Conservation (phyloP, 2,329 filamentous ascomycete genomes). For the Alternaria sp. region DNA sequence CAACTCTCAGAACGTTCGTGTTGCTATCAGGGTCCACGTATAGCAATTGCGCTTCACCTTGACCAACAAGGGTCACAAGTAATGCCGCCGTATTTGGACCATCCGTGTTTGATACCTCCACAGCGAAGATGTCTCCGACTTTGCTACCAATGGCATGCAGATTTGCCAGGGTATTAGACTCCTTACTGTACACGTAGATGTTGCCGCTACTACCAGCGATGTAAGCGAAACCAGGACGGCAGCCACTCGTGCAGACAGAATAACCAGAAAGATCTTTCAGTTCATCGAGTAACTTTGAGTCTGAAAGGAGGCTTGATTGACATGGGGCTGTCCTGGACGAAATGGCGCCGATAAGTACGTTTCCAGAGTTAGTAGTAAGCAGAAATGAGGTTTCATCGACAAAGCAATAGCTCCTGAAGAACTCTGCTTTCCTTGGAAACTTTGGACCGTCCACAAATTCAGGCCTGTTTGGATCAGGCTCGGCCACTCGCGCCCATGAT, state of each 20-base stretch:
- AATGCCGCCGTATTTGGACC: conserved; percentile 32
- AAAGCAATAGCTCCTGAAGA: conserved; percentile 69
- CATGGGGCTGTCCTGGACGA: neutral
- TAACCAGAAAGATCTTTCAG: conserved; percentile 55
- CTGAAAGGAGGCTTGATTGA: conserved; percentile 6
- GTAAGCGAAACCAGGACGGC: conserved; percentile 49
- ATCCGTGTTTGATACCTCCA: neutral
- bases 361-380: conserved; percentile 64
- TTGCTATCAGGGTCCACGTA: conserved; percentile 13
- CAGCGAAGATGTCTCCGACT: conserved; percentile 49
- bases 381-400: conserved; percentile 61
- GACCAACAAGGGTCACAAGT: conserved; percentile 49
- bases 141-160: conserved; percentile 45
- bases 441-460: conserved; percentile 6
- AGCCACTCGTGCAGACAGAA: conserved; percentile 52
- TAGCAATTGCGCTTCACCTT: conserved; percentile 42
- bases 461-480: neutral
- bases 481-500: conserved; percentile 11
- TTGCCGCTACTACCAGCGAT: conserved; percentile 55
- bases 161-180: conserved; percentile 19
- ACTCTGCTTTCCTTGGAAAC: conserved; percentile 37
- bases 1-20: neutral
- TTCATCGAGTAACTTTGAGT: conserved; percentile 40
- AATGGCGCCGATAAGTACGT: conserved; percentile 56
- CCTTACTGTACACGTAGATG: conserved; percentile 48